phyloP scores from a whole-genome alignment of 257 asterid genomes.

The Lycium ferocissimum region DNA sequence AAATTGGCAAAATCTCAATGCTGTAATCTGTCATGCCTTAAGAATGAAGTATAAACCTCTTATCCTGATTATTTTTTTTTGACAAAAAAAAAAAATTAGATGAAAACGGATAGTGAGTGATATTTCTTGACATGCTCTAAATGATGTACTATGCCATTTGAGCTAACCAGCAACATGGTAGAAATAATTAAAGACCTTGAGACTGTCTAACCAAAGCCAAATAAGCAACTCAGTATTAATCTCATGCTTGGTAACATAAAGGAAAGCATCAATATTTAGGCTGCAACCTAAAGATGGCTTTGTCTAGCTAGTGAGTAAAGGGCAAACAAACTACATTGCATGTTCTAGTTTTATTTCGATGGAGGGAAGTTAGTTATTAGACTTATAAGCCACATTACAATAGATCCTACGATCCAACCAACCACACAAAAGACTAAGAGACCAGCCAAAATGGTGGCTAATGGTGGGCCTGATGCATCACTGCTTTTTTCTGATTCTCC shows the following conservation, averaged over 20 bases:
- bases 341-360: not conserved
- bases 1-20: slow-evolving; percentile 9
- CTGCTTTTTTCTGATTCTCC: slow-evolving; percentile 46
- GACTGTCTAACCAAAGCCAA: not conserved
- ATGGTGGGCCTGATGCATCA: slow-evolving; percentile 62
- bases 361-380: slow-evolving; percentile 40
- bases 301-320: slow-evolving; percentile 8
- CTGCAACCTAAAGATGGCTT: slow-evolving; percentile 16
- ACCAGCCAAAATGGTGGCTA: slow-evolving; percentile 84
- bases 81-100: not conserved
- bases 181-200: not conserved
- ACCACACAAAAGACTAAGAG: slow-evolving; percentile 52
- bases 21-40: not conserved
- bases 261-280: not conserved
- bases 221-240: not conserved
- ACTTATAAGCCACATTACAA: slow-evolving; percentile 60
- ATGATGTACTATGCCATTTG: not conserved
- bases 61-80: not conserved
- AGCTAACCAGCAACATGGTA: not conserved
- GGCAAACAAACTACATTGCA: not conserved
- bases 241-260: not conserved
- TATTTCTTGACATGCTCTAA: not conserved
- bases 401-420: slow-evolving; percentile 60
- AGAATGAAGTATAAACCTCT: not conserved
- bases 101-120: not conserved